Evolutionary conservation across 257 asterid genomes (phyloP).

Genomic region (Solanum okadae): DNA sequence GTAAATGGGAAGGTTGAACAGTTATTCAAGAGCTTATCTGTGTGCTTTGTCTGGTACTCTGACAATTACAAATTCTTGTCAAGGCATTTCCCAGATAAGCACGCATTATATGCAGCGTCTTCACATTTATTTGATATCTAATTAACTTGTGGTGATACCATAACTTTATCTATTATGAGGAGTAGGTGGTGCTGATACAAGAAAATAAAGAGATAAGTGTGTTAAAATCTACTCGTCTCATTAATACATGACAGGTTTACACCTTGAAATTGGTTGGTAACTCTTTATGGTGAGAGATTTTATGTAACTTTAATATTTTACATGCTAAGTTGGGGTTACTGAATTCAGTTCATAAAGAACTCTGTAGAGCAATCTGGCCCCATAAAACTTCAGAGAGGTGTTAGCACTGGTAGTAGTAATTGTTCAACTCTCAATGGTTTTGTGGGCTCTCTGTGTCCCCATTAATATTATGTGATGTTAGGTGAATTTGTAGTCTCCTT

Average conservation of each 20-base stretch:
- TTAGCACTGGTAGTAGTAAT: background rate
- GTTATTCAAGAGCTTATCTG: background rate
- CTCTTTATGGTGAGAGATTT: background rate
- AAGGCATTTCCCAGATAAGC: background rate
- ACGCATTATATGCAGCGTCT: background rate
- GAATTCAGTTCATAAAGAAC: background rate
- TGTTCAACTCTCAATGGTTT: background rate
- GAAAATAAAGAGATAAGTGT: background rate
- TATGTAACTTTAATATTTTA: background rate
- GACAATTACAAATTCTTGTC: background rate
- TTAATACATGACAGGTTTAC: background rate
- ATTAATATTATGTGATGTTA: background rate
- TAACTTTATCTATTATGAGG: background rate
- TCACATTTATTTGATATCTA: background rate
- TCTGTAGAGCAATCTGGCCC: background rate
- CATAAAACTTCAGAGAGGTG: background rate
- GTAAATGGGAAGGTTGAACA: background rate
- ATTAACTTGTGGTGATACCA: background rate
- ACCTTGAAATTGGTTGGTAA: background rate
- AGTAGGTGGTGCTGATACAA: background rate
- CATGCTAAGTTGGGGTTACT: background rate
- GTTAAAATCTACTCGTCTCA: background rate
- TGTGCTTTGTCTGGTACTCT: background rate
- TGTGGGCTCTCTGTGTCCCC: background rate
- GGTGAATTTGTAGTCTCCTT: background rate